Conservation (phyloP, 257 asterid species). For the Solanum dulcamara region DNA sequence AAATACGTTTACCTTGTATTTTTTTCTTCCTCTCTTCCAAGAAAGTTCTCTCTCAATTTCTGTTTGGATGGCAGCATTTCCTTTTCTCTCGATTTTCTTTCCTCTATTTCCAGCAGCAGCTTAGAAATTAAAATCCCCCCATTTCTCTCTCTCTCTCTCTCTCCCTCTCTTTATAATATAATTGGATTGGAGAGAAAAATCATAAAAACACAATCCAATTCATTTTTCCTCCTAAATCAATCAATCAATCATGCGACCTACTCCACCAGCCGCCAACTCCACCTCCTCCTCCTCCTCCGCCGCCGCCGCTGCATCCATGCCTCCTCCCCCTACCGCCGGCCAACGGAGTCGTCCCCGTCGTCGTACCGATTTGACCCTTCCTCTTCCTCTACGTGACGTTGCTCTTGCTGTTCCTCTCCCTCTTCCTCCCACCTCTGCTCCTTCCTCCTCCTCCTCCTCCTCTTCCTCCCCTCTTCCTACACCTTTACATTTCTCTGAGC, state of each 20-base stretch:
- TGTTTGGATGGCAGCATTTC: neutral
- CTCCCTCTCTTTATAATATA: too few species aligned
- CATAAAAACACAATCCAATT: neutral
- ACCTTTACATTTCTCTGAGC: conserved; percentile 46
- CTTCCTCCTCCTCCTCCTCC: conserved; percentile 15
- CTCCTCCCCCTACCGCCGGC: neutral
- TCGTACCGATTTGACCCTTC: conserved; percentile 53
- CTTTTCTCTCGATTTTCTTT: neutral
- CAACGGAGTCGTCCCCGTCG: conserved; percentile 24
- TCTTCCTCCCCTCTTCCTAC: conserved; percentile 7
- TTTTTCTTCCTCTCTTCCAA: conserved; percentile 12
- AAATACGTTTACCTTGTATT: neutral
- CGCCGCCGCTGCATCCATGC: conserved; percentile 2
- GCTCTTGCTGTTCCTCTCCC: conserved; percentile 74
- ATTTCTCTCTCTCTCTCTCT: neutral
- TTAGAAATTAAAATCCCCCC: neutral
- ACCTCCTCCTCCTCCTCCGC: conserved; percentile 12
- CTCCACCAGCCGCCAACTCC: conserved; percentile 12
- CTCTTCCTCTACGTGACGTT: conserved; percentile 67
- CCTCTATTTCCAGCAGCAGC: neutral
- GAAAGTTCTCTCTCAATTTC: conserved; percentile 19
- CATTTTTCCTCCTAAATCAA: neutral
- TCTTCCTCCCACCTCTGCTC: conserved; percentile 26
- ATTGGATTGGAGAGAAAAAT: neutral
- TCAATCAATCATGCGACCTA: conserved; percentile 41